These are phyloP conservation scores for Hemisphaericaspora lyxosophila DNA, from an alignment of 1,139 yeast species.

Conservation along the genomic window DNA sequence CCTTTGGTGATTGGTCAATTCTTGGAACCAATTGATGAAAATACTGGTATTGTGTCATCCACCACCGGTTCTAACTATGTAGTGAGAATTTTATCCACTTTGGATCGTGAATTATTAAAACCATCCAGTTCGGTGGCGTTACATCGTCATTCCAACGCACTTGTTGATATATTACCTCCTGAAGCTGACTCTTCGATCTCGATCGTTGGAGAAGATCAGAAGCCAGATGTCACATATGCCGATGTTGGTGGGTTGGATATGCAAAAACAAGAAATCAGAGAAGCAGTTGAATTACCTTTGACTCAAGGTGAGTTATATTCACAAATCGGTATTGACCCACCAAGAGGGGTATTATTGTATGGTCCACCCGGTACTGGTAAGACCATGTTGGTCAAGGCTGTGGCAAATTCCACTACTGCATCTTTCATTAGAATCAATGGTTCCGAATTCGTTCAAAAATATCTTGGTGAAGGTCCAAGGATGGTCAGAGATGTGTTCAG, in stretches of 20 bases:
- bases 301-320: conserved; percentile 94
- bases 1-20: conserved; percentile 98
- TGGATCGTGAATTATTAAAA: conserved; percentile 91
- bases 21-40: conserved; percentile 94
- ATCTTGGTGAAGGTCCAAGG: conserved; percentile 98
- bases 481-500: conserved; percentile 99
- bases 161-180: conserved; percentile 96
- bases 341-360: conserved; percentile 92
- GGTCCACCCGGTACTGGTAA: conserved; percentile 99
- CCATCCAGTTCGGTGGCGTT: conserved; percentile 95
- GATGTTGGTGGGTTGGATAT: conserved; percentile 99
- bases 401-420: conserved; percentile 94
- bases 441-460: conserved; percentile 96
- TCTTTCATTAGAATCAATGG: conserved; percentile 96
- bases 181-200: conserved; percentile 98
- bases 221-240: conserved; percentile 84
- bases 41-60: conserved; percentile 93
- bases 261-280: conserved; percentile 98
- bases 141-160: conserved; percentile 96
- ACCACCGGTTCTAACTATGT: conserved; percentile 98
- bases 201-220: conserved; percentile 90
- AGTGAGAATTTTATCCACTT: conserved; percentile 88
- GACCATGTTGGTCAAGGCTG: conserved; percentile 98
- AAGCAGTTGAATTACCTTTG: conserved; percentile 95
- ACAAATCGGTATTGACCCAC: conserved; percentile 98